Evolutionary conservation across 352 stramenopile genomes (phyloP), one percentile per base, ranked within the genome.

Genomic region (Hyaloperonospora arabidopsidis): DNA sequence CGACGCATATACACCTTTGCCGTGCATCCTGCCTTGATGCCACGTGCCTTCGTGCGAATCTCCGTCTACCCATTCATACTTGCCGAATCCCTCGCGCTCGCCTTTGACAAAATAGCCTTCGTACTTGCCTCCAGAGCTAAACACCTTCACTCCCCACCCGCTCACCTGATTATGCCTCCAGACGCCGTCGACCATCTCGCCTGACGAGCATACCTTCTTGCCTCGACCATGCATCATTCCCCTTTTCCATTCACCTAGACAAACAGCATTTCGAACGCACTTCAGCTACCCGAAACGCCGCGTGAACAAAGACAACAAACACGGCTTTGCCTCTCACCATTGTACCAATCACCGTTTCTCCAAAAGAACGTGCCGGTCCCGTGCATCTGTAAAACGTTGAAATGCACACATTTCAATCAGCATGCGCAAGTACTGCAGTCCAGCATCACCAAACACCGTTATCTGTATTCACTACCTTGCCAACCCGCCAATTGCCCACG

Each of bases 401-500:
- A 1, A 28, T 36, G 2, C 39, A 57, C 21, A 14, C n/a, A n/a
- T n/a, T 14, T 17, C 25, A 49, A 28, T 58, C 50, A 63, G 39
- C 15, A 45, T 12, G 35, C 17, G 22, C 19, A 11, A 36, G 18
- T 15, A 40, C 13, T 28, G 49, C 7, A 10, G 25, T 38, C 15
- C 14, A n/a, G 14, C 17, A 25, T 15, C 15, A n/a, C 2, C 13
- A 10, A 13, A 35, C n/a, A 12, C 14, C 15, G 21, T 49, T 39
- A 23, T 28, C 35, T 49, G 25, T 17, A 54, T 36, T 6, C 8
- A 44, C n/a, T 54, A 88, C 82, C 71, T 87, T 87, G 44, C 82
- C 82, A 15, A 84, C 68, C 38, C 79, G 76, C 68, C 82, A 95
- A 59, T 92, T 76, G 7, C 86, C 86, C 14, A 93, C 72, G 59